phyloP scores from a whole-genome alignment of 2,329 filamentous ascomycete species.

The Hypoxylon rubiginosum region DNA sequence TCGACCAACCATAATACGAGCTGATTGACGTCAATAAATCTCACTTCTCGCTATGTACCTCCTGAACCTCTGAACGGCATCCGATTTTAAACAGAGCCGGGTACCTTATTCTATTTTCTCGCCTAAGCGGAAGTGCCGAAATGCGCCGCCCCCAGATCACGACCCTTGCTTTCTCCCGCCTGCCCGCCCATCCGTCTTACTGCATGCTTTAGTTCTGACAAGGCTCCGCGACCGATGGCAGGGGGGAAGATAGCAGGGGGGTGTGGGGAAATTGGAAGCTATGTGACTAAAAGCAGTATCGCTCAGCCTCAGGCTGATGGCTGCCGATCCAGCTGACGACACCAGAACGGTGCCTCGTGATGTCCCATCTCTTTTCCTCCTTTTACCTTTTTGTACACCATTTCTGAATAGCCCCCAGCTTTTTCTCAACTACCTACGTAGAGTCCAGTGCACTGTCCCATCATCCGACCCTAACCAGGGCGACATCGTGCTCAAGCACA shows the following conservation, averaged over 20 bases:
- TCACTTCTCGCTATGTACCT: too few species aligned
- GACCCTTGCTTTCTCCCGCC: not conserved
- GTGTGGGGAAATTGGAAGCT: constrained; percentile 31
- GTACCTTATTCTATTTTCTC: constrained; percentile 1
- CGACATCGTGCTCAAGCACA: constrained; percentile 43
- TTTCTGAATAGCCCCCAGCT: constrained; percentile 2
- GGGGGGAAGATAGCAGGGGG: constrained; percentile 11
- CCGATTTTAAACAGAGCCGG: constrained; percentile 14
- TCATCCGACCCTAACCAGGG: constrained; percentile 43
- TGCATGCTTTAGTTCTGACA: constrained; percentile 2
- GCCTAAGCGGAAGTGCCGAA: not conserved
- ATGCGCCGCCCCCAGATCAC: not conserved
- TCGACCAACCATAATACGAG: constrained; percentile 28
- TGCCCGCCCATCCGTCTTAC: constrained; percentile 6
- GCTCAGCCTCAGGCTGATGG: constrained; percentile 25
- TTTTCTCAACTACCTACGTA: constrained; percentile 12
- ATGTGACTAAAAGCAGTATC: constrained; percentile 26
- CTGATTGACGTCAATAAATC: constrained; percentile 37
- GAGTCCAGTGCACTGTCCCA: constrained; percentile 32
- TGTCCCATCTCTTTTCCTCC: constrained; percentile 38
- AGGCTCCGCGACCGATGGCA: not conserved
- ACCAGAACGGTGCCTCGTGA: constrained; percentile 44
- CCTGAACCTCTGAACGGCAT: constrained; percentile 1
- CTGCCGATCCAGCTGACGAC: constrained; percentile 31
- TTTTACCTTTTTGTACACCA: constrained; percentile 31